Conservation (phyloP, 805 yeast species). For the Monosporozyma servazzii region DNA sequence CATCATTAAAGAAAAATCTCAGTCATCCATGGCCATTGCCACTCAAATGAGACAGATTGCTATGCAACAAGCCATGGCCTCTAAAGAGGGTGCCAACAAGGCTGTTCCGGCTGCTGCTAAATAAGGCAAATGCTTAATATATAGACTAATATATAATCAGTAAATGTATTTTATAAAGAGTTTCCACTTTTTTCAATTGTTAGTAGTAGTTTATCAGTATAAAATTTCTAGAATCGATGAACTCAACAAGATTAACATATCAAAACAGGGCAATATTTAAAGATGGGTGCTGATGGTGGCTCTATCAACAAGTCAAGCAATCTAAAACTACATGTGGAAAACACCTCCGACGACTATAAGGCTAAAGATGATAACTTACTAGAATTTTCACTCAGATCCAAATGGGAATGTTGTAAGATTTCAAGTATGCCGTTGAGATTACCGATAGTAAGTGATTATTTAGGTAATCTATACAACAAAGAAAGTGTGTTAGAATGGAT, state of each 20-base stretch:
- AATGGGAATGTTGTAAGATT: constrained; percentile 42
- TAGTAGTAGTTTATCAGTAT: neutral
- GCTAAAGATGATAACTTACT: constrained; percentile 12
- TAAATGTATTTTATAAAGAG: neutral
- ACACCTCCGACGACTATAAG: constrained; percentile 15
- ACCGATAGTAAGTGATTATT: constrained; percentile 59
- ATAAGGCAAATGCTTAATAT: neutral
- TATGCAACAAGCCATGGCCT: constrained; percentile 12
- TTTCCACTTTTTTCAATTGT: neutral
- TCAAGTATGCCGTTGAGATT: constrained; percentile 35
- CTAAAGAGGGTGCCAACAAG: constrained; percentile 3
- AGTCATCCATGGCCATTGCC: constrained; percentile 29
- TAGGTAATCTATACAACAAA: constrained; percentile 58
- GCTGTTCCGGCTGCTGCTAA: neutral
- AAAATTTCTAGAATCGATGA: neutral
- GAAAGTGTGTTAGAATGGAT: constrained; percentile 52
- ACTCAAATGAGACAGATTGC: constrained; percentile 25
- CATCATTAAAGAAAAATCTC: constrained; percentile 67
- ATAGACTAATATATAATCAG: neutral
- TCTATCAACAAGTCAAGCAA: constrained; percentile 53
- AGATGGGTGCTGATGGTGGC: constrained; percentile 59
- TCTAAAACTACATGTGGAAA: constrained; percentile 20
- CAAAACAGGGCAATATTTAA: neutral
- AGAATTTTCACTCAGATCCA: constrained; percentile 21
- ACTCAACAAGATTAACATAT: neutral